phyloP scores from a whole-genome alignment of 257 asterid genomes.

The Solanum rostratum region DNA sequence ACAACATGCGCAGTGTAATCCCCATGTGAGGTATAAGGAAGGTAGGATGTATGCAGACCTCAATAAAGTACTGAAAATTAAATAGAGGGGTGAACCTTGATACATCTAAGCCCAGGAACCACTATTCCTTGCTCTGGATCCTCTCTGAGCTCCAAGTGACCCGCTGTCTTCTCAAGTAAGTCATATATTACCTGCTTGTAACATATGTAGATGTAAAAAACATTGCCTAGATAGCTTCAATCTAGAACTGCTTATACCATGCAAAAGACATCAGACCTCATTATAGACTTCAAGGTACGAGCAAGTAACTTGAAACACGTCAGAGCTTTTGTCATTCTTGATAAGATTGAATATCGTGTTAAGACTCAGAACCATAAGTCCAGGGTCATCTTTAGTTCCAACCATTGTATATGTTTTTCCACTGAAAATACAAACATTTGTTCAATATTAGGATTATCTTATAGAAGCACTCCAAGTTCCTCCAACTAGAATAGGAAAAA shows the following conservation, averaged over 20 bases:
- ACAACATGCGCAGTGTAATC: background rate
- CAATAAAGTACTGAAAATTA: background rate
- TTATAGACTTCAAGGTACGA: constrained; percentile 96
- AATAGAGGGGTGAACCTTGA: constrained; percentile 41
- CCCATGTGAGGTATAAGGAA: background rate
- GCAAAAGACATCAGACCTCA: constrained; percentile 47
- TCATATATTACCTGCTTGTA: constrained; percentile 78
- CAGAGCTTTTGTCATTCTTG: constrained; percentile 53
- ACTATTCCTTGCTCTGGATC: constrained; percentile 86
- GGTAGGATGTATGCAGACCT: background rate
- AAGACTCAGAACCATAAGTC: constrained; percentile 96
- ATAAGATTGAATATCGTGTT: constrained; percentile 73
- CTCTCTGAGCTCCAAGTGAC: constrained; percentile 92
- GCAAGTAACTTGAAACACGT: constrained; percentile 70
- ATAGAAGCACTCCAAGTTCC: background rate
- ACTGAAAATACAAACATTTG: constrained; percentile 21
- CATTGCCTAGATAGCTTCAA: background rate
- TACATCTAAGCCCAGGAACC: constrained; percentile 88
- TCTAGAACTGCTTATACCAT: background rate
- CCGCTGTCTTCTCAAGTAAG: constrained; percentile 84
- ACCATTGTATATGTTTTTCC: constrained; percentile 98
- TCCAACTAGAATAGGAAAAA: background rate
- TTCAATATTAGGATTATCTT: background rate
- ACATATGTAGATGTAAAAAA: constrained; percentile 9
- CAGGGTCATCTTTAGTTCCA: constrained; percentile 85